These are phyloP conservation scores for Strobilomyces confusus DNA, from an alignment of 768 basidiomycete species.

Conservation along the genomic window DNA sequence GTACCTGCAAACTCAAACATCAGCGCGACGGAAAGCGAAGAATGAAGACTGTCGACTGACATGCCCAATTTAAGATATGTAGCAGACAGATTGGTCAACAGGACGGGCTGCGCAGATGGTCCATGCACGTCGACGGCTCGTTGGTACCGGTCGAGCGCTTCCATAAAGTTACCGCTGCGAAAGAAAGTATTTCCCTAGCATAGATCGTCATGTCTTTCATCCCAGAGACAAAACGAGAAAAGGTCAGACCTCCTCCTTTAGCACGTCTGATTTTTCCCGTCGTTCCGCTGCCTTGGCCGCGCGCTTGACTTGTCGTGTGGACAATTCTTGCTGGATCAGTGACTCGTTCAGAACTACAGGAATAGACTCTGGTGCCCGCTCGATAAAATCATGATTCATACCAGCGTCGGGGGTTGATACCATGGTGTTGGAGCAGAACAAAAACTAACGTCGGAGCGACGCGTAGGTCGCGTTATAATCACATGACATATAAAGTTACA, in stretches of 20 bases:
- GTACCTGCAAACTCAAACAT: constrained; percentile 14
- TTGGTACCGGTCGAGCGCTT: constrained; percentile 40
- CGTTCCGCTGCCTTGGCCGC: constrained; percentile 19
- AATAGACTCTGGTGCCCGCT: background rate
- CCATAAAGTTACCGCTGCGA: constrained; percentile 33
- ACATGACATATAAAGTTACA: background rate
- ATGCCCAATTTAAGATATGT: constrained; percentile 41
- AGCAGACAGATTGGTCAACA: constrained; percentile 41
- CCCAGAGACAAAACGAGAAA: background rate
- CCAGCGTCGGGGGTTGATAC: background rate
- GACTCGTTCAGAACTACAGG: background rate
- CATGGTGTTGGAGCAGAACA: background rate
- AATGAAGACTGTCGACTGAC: constrained; percentile 15
- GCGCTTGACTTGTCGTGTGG: constrained; percentile 11
- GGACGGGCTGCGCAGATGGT: constrained; percentile 28
- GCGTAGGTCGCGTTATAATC: background rate
- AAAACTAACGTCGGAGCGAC: background rate
- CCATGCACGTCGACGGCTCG: constrained; percentile 38
- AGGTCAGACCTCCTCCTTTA: constrained; percentile 29
- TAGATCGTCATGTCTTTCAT: background rate
- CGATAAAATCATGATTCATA: background rate
- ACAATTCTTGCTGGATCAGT: constrained; percentile 4
- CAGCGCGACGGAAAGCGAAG: too few relatives aligned
- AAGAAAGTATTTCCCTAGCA: constrained; percentile 43
- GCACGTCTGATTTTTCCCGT: constrained; percentile 20